Conservation (phyloP, 257 asterid species). For the Solanum tarijense region DNA sequence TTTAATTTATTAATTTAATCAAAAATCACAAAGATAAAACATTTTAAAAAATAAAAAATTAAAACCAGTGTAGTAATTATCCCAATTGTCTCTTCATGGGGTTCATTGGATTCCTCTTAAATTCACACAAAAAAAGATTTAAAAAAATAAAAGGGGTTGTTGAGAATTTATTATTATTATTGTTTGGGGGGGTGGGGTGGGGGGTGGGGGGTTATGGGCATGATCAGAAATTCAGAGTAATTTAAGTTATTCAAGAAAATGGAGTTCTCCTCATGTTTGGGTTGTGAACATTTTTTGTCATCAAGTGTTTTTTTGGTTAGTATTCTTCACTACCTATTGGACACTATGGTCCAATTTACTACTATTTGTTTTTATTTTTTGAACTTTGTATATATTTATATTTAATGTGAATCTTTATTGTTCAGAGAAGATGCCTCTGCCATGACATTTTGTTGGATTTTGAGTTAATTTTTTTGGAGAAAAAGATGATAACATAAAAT, state of each 20-base stretch:
- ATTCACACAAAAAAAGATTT: neutral
- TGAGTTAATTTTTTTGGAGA: neutral
- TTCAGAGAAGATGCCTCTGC: neutral
- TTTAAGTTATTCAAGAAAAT: neutral
- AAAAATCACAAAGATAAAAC: neutral
- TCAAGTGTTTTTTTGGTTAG: neutral
- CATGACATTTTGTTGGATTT: neutral
- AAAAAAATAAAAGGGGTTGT: neutral
- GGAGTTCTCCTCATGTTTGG: slow-evolving; percentile 3
- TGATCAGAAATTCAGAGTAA: neutral
- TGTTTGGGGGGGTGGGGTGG: neutral
- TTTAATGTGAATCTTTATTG: neutral
- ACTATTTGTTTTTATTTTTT: neutral
- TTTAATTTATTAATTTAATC: neutral
- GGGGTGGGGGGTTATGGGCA: neutral
- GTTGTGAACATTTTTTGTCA: slow-evolving; percentile 1
- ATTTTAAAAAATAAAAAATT: neutral
- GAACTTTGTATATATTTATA: neutral
- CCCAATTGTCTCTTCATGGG: neutral
- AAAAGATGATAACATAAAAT: neutral
- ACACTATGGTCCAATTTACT: neutral
- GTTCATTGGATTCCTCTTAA: slow-evolving; percentile 15
- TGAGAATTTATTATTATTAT: neutral
- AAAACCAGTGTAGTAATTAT: neutral
- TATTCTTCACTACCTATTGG: neutral